A percentile compares a stretch with the other conserved stretches of the same genome.
These are phyloP conservation scores for Ustilago cynodontis DNA, from an alignment of 1,284 basidiomycete species.

Conservation along the genomic window DNA sequence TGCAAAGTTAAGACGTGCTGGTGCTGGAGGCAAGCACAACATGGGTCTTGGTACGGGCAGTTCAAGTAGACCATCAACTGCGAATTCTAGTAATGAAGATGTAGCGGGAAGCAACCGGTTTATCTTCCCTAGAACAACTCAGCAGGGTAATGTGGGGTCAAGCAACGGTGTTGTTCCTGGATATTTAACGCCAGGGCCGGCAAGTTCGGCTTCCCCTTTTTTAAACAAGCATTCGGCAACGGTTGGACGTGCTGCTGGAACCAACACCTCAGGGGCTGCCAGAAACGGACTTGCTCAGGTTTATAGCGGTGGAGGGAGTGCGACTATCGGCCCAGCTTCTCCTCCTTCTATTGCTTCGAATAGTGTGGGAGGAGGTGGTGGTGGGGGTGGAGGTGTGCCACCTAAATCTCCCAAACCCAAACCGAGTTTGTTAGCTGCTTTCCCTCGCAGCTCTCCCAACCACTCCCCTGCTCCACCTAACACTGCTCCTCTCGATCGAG, in stretches of 20 bases:
- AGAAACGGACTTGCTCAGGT: constrained; percentile 34
- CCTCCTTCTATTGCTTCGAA: background rate
- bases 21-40: constrained; percentile 15
- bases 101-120: constrained; percentile 19
- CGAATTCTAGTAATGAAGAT: constrained; percentile 36
- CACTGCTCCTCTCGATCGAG: constrained; percentile 2
- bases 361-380: too few relatives aligned
- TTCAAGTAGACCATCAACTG: constrained; percentile 23
- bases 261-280: constrained; percentile 15
- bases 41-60: background rate
- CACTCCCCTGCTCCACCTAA: too few relatives aligned
- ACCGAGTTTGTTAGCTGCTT: constrained; percentile 36
- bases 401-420: constrained; percentile 44
- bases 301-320: constrained; percentile 19
- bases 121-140: constrained; percentile 14
- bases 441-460: constrained; percentile 27
- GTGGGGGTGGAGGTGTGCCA: constrained; percentile 21
- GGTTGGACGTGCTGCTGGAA: constrained; percentile 35
- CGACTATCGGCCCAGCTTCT: constrained; percentile 26
- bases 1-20: constrained; percentile 21
- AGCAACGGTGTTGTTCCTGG: constrained; percentile 15
- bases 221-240: constrained; percentile 53
- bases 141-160: background rate
- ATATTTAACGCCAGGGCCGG: constrained; percentile 33
- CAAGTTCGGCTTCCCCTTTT: constrained; percentile 44